phyloP scores from a whole-genome alignment of 495 filamentous ascomycete genomes.

The Aspergillus baeticus region DNA sequence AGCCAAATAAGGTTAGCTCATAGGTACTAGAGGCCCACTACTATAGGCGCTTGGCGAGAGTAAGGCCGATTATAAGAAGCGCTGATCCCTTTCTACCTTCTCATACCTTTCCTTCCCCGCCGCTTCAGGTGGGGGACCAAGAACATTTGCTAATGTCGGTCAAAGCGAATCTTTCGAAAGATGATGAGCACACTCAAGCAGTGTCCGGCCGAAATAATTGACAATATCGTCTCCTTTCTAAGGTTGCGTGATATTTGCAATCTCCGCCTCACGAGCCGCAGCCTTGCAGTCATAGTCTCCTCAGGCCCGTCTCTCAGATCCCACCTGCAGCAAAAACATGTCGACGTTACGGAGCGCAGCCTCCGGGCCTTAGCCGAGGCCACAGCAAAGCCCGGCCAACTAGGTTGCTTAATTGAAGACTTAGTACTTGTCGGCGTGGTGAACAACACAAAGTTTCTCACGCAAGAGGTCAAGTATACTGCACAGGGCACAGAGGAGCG shows the following conservation, averaged over 20 bases:
- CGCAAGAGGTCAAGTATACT: no score
- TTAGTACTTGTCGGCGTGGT: slow-evolving; percentile 1
- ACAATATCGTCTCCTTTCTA: not conserved
- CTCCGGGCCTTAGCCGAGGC: not conserved
- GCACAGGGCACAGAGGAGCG: not conserved
- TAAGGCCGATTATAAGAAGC: no score
- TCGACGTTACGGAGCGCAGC: not conserved
- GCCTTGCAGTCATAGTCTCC: not conserved
- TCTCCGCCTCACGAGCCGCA: not conserved
- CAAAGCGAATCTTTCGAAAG: no score
- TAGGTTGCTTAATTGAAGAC: not conserved
- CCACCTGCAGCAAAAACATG: not conserved
- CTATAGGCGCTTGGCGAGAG: no score
- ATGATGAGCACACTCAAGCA: no score
- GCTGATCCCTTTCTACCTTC: no score
- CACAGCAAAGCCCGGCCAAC: slow-evolving; percentile 1
- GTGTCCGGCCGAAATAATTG: not conserved
- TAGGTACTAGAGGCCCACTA: no score
- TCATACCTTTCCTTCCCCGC: no score
- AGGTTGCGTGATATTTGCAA: not conserved
- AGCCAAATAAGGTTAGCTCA: no score
- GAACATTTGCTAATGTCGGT: no score
- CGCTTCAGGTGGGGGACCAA: no score
- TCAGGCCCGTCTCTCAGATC: not conserved
- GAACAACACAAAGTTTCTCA: slow-evolving; percentile 1